These are phyloP conservation scores for Trichosporon inkin DNA, from an alignment of 1,284 basidiomycete species.

Conservation along the genomic window DNA sequence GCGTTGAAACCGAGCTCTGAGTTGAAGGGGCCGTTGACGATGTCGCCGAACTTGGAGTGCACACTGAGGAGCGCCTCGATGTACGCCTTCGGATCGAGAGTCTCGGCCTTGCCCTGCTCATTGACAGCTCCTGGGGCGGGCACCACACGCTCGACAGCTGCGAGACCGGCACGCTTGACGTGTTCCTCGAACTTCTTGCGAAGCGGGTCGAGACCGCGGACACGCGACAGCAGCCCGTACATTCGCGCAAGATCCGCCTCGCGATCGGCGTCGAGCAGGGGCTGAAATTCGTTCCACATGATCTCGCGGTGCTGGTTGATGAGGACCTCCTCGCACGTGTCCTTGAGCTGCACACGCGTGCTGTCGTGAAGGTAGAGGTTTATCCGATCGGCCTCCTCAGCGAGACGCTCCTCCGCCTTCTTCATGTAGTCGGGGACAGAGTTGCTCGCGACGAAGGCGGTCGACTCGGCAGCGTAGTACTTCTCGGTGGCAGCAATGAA, in stretches of 20 bases:
- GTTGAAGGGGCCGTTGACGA: constrained; percentile 84
- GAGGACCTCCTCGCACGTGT: constrained; percentile 86
- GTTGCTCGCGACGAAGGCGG: constrained; percentile 83
- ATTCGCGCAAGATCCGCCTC: constrained; percentile 90
- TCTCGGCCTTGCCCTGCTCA: constrained; percentile 58
- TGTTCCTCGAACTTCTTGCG: constrained; percentile 91
- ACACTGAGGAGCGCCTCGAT: constrained; percentile 89
- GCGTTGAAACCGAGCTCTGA: constrained; percentile 94
- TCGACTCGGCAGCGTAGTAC: constrained; percentile 89
- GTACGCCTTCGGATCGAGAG: constrained; percentile 79
- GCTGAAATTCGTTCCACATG: constrained; percentile 95
- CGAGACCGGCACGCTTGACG: constrained; percentile 83
- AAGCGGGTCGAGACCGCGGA: constrained; percentile 87
- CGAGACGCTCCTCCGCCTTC: constrained; percentile 86
- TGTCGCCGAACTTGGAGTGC: constrained; percentile 86
- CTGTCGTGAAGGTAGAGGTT: constrained; percentile 88
- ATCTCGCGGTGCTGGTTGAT: constrained; percentile 80
- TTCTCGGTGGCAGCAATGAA: constrained; percentile 85
- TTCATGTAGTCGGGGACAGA: constrained; percentile 94
- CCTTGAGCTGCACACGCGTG: constrained; percentile 73
- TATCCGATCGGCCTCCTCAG: constrained; percentile 93
- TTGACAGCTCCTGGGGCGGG: constrained; percentile 58
- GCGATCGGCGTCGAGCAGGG: constrained; percentile 85
- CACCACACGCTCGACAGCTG: constrained; percentile 72
- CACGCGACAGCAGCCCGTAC: constrained; percentile 87